Conservation (phyloP, 768 basidiomycete genomes). For the Nidularia pulvinata region DNA sequence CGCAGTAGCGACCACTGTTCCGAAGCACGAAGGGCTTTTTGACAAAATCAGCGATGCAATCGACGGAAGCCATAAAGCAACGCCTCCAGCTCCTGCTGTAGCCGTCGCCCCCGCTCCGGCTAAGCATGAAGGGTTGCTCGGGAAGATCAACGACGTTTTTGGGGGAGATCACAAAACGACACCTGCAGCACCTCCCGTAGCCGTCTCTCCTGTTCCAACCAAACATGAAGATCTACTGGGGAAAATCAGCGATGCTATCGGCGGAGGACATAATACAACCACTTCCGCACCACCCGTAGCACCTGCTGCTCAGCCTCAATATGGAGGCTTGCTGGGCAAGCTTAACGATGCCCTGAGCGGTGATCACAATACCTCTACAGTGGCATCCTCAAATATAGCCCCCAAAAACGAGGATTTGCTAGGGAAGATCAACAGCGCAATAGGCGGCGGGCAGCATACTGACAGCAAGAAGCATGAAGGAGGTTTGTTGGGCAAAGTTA, state of each 20-base stretch:
- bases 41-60: background rate
- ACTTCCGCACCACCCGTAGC: background rate
- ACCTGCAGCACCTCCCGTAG: background rate
- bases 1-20: background rate
- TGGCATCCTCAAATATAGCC: too few relatives aligned
- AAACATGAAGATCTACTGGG: constrained; percentile 1
- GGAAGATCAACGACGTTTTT: background rate
- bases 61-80: background rate
- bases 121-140: background rate
- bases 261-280: background rate
- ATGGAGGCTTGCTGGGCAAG: constrained; percentile 2
- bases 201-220: too few relatives aligned
- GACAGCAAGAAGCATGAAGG: constrained; percentile 3
- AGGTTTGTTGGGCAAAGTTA: constrained; percentile 10
- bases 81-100: background rate
- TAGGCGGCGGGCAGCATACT: too few relatives aligned
- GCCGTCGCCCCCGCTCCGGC: background rate
- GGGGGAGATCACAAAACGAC: background rate
- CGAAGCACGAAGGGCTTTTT: background rate
- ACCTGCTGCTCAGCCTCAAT: background rate
- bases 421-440: too few relatives aligned
- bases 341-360: constrained; percentile 4
- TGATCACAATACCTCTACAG: background rate
- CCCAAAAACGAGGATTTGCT: too few relatives aligned
- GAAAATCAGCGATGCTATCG: constrained; percentile 4